Evolutionary conservation across 1,284 basidiomycete species (phyloP), one percentile per base, ranked within the genome.

Genomic region (Apiotrichum siamense): DNA sequence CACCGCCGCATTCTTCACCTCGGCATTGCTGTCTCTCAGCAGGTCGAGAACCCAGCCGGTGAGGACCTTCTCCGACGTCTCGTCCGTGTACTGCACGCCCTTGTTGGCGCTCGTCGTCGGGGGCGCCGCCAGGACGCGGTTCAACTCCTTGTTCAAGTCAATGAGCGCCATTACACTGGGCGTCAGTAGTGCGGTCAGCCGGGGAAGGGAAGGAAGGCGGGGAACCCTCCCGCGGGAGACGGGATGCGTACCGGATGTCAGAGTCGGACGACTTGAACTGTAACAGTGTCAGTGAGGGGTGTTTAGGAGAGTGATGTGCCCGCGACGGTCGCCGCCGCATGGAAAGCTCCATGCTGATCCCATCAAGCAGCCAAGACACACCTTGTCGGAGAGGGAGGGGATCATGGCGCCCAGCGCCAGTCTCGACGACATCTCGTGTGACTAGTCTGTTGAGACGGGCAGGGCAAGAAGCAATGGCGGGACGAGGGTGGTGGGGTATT

Each of bases 1-100:
- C 15, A 96, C 93, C 2, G 91, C 90, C 67, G 92, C 87, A 70
- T 97, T 97, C 79, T 97, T 97, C 59, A 98, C 96, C 76, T 98
- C 94, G 15, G 89, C 90, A 64, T 96, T 97, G 74, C 85, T 85
- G 76, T 98, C 96, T 65, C 88, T 85, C 12, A 96, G 84, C 11
- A 94, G 80, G 21, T 82, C 78, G 21, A 97, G 78, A 1, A 96
- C 90, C 64, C 86, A 83, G 39, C 80, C 81, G 40, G 91, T 78
- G 27, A 90, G 82, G 63, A 85, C 87, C 67, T 78, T 83, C 77
- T 97, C 93, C 31, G 83, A 79, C 3, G 77, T 63, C 69, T 94
- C 89, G 68, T 96, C 92, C 37, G 87, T 83, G 44, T 67, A 63
- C 12, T 38, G 26, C 7, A 51, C 49, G 9, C 32, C 25, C 11